phyloP scores from a whole-genome alignment of 805 yeast genomes.

The Metschnikowia henanensis region DNA sequence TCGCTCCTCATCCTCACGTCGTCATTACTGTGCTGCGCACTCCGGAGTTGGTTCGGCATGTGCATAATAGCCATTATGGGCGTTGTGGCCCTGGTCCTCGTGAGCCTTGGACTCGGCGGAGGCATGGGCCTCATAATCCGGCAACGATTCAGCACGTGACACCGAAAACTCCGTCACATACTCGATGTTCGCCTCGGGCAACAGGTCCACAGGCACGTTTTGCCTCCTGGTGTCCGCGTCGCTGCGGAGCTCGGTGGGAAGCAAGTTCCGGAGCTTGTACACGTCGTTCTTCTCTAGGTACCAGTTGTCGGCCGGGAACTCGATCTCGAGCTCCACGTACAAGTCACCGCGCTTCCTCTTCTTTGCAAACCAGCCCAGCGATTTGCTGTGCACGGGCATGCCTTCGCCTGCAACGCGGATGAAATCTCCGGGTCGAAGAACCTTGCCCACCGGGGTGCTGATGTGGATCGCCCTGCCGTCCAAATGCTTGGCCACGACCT shows the following conservation, averaged over 20 bases:
- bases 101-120: neutral
- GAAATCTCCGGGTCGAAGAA: slow-evolving; percentile 72
- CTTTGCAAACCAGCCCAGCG: slow-evolving; percentile 20
- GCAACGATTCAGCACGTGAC: slow-evolving; percentile 26
- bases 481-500: slow-evolving; percentile 63
- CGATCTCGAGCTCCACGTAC: slow-evolving; percentile 67
- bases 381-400: slow-evolving; percentile 61
- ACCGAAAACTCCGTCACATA: slow-evolving; percentile 35
- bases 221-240: slow-evolving; percentile 24
- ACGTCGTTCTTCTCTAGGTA: slow-evolving; percentile 70
- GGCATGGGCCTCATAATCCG: slow-evolving; percentile 25
- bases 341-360: slow-evolving; percentile 58
- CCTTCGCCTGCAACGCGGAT: slow-evolving; percentile 73
- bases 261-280: slow-evolving; percentile 49
- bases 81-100: neutral
- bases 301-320: slow-evolving; percentile 87
- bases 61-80: slow-evolving; percentile 13
- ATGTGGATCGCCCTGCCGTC: slow-evolving; percentile 76
- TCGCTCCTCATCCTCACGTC: neutral
- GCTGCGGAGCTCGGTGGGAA: slow-evolving; percentile 42
- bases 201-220: slow-evolving; percentile 24
- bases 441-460: slow-evolving; percentile 73
- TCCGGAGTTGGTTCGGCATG: slow-evolving; percentile 29
- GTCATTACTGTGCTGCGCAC: slow-evolving; percentile 33
- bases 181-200: slow-evolving; percentile 40